phyloP scores from a whole-genome alignment of 2,329 filamentous ascomycete species.

The Camillea tinctor region DNA sequence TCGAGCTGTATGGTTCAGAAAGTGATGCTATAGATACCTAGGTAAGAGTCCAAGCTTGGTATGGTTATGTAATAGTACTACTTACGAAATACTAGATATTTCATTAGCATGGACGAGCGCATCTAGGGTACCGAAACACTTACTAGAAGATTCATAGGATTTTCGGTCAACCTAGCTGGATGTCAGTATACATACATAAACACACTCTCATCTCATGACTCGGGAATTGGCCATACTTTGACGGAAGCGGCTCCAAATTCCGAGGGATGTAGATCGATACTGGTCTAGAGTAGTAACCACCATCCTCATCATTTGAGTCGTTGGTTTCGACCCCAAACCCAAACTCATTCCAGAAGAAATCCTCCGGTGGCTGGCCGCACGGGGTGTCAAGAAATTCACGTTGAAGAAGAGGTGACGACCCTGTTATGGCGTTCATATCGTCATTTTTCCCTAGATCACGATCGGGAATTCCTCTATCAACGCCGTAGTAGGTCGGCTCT shows the following conservation, averaged over 20 bases:
- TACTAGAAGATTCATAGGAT: slow-evolving; percentile 74
- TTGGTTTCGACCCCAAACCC: slow-evolving; percentile 47
- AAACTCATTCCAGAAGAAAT: slow-evolving; percentile 41
- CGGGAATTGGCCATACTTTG: slow-evolving; percentile 33
- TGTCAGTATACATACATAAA: slow-evolving; percentile 5
- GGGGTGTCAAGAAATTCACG: slow-evolving; percentile 26
- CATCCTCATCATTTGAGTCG: slow-evolving; percentile 54
- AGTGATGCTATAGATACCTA: slow-evolving; percentile 54
- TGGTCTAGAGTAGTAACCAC: slow-evolving; percentile 68
- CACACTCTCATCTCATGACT: background rate
- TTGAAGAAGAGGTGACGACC: slow-evolving; percentile 31
- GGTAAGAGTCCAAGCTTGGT: slow-evolving; percentile 10
- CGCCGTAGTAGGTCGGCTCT: slow-evolving; percentile 59
- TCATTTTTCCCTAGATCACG: slow-evolving; percentile 70
- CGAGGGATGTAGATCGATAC: slow-evolving; percentile 59
- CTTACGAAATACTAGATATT: slow-evolving; percentile 47
- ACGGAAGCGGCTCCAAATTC: slow-evolving; percentile 47
- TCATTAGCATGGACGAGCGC: slow-evolving; percentile 19
- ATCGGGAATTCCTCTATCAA: slow-evolving; percentile 69
- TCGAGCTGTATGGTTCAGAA: slow-evolving; percentile 77
- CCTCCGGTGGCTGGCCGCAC: slow-evolving; percentile 35
- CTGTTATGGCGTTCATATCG: slow-evolving; percentile 64
- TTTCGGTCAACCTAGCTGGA: slow-evolving; percentile 59
- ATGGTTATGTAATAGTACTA: slow-evolving; percentile 3
- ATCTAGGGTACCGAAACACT: slow-evolving; percentile 17